Base-by-base conservation (phyloP, 345 rosid species). In the Sonneratia caseolaris region DNA sequence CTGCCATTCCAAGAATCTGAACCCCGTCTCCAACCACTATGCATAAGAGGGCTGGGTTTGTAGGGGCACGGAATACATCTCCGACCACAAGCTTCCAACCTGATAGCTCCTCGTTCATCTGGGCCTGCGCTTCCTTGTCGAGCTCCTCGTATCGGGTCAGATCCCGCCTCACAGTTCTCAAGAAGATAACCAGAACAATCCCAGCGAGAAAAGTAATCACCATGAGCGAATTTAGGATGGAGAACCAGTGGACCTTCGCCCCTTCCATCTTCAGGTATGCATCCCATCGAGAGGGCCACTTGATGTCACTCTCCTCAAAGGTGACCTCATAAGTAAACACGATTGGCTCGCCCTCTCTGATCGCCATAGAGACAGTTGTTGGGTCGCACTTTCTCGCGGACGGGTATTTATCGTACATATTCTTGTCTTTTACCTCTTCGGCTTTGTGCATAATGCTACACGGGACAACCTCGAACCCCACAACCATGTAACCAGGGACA, bases 251-350 rank as follows among this genome's bases (percentile, higher is more conserved):
- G 69, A 91, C 97, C 85, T 85, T 87, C 0, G 97, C 85, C 27
- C 96, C 97, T 70, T 88, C 79, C 79, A 76, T 76, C 62, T 76
- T 76, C 64, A 76, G 72, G 42, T 76, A 76, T 37, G 79, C 75
- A 83, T 91, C 97, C 97, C 97, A 89, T 40, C 97, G 85, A 0
- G 97, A 91, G 14, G 97, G 97, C 97, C 97, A 91, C 79, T 88
- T 91, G 78, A 88, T 88, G 66, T 91, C 90, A 70, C 89, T 87
- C 84, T 78, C 81, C 79, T 84, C 90, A 68, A 89, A 91, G 59
- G 80, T 53, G 40, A 91, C 91, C 82, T 91, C 97, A 48, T 89
- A 91, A 0, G 93, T 87, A 70, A 86, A 91, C 15, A 86, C 85
- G 64, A 91, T 81, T 0, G 97, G 88, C 62, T 86, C 87, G 7